Conservation (phyloP, 495 filamentous ascomycete genomes). For the Hyphodiscus hymeniophilus region DNA sequence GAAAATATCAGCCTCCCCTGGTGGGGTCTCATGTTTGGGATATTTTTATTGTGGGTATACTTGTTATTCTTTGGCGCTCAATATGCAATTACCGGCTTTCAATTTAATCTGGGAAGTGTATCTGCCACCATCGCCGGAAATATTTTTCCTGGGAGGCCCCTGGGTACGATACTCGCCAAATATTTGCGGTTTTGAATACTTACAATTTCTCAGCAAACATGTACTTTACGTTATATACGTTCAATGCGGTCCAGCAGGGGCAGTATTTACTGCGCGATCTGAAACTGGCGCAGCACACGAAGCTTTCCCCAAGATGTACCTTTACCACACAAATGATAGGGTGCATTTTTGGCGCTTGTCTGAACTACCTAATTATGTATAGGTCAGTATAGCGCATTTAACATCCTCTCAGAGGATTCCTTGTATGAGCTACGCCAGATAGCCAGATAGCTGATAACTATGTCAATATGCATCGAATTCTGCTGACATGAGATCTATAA, state of each 20-base stretch:
- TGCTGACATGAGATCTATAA: no score
- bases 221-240: constrained; percentile 34
- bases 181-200: no score
- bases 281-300: constrained; percentile 30
- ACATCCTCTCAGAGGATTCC: no score
- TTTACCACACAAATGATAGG: constrained; percentile 40
- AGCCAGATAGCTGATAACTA: no score
- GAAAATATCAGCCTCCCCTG: no score
- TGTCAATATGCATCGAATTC: no score
- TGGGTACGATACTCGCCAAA: no score
- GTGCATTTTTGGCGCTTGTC: constrained; percentile 33
- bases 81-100: constrained; percentile 33
- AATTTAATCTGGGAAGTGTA: constrained; percentile 26
- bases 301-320: constrained; percentile 32
- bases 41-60: constrained; percentile 28
- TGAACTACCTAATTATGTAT: constrained; percentile 45
- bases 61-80: constrained; percentile 30
- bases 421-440: no score
- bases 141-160: constrained; percentile 36
- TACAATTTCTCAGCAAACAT: constrained; percentile 45
- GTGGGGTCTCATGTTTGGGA: constrained; percentile 48
- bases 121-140: constrained; percentile 31
- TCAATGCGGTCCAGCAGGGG: constrained; percentile 35
- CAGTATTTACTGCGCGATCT: constrained; percentile 30
- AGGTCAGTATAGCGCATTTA: no score